Conservation (phyloP, 1,284 basidiomycete species). For the Porodaedalea pini region DNA sequence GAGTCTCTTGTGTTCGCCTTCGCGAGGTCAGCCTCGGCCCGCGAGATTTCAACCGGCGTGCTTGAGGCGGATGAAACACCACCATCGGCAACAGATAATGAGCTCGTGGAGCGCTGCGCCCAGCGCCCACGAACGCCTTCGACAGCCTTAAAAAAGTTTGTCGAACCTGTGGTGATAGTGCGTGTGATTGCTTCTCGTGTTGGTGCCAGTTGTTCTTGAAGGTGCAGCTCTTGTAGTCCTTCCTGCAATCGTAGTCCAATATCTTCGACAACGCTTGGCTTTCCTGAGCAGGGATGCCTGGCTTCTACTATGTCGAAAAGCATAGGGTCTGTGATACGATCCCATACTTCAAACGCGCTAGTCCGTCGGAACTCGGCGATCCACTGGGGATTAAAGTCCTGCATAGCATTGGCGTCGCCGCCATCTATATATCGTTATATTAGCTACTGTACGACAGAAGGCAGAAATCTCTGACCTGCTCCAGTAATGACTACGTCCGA, state of each 20-base stretch:
- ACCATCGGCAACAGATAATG: slow-evolving; percentile 29
- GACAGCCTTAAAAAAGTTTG: slow-evolving; percentile 83
- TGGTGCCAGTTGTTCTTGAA: slow-evolving; percentile 87
- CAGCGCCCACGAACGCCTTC: slow-evolving; percentile 80
- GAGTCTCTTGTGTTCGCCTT: slow-evolving; percentile 7
- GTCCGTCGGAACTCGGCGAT: slow-evolving; percentile 81
- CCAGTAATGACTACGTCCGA: slow-evolving; percentile 62
- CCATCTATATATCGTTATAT: slow-evolving; percentile 27
- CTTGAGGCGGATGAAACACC: slow-evolving; percentile 29
- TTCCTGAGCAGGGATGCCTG: slow-evolving; percentile 84
- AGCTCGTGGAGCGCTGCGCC: slow-evolving; percentile 46
- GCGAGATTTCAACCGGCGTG: slow-evolving; percentile 47
- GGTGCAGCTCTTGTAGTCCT: slow-evolving; percentile 85
- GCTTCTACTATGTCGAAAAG: slow-evolving; percentile 93
- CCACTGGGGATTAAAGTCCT: slow-evolving; percentile 84
- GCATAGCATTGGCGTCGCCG: slow-evolving; percentile 45
- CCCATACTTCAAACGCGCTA: slow-evolving; percentile 84
- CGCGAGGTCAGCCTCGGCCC: slow-evolving; percentile 36
- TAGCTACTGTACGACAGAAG: not conserved
- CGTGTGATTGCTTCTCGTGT: slow-evolving; percentile 81
- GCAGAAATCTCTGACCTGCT: slow-evolving; percentile 42
- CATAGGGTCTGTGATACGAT: slow-evolving; percentile 80
- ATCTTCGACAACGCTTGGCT: slow-evolving; percentile 84
- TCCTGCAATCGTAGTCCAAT: slow-evolving; percentile 84
- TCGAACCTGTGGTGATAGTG: slow-evolving; percentile 70